Evolutionary conservation across 768 basidiomycete genomes (phyloP).

Genomic region (Tylopilus cervinicoccineus): DNA sequence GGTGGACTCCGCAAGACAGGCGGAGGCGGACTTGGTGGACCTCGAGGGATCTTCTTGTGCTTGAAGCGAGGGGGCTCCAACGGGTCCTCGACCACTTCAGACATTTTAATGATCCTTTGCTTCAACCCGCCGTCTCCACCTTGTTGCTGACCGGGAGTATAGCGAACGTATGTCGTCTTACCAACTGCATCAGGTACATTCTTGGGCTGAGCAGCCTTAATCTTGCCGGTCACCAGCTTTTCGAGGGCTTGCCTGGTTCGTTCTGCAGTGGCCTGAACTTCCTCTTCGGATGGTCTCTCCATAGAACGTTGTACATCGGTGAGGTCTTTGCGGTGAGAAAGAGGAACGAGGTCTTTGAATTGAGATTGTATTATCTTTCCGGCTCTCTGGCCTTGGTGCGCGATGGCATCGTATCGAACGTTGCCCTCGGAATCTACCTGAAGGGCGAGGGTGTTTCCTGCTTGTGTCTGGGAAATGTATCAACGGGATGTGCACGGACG

Average conservation of each 20-base stretch:
- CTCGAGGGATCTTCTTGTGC: slow-evolving; percentile 97
- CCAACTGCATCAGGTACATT: slow-evolving; percentile 83
- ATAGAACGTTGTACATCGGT: slow-evolving; percentile 66
- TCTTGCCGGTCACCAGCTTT: slow-evolving; percentile 90
- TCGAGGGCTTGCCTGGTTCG: slow-evolving; percentile 89
- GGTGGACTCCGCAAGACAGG: slow-evolving; percentile 95
- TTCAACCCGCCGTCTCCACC: slow-evolving; percentile 62
- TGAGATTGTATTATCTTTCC: slow-evolving; percentile 90
- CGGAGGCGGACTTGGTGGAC: slow-evolving; percentile 93
- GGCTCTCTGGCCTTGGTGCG: slow-evolving; percentile 86
- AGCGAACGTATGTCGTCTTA: slow-evolving; percentile 88
- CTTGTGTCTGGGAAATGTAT: slow-evolving; percentile 57
- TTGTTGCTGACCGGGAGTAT: slow-evolving; percentile 91
- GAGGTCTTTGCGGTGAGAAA: slow-evolving; percentile 85
- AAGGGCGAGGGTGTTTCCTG: slow-evolving; percentile 92
- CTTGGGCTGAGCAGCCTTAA: slow-evolving; percentile 98
- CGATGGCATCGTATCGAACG: slow-evolving; percentile 96
- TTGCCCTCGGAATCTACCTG: slow-evolving; percentile 97
- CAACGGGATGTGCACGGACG: neutral
- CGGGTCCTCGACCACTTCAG: slow-evolving; percentile 96
- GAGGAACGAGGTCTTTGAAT: slow-evolving; percentile 96
- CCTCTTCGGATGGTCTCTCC: slow-evolving; percentile 93
- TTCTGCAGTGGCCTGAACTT: slow-evolving; percentile 87
- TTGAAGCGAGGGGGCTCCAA: slow-evolving; percentile 97
- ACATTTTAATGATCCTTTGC: slow-evolving; percentile 99